phyloP scores from a whole-genome alignment of 805 yeast species.

The Saccharomycopsis microspora region DNA sequence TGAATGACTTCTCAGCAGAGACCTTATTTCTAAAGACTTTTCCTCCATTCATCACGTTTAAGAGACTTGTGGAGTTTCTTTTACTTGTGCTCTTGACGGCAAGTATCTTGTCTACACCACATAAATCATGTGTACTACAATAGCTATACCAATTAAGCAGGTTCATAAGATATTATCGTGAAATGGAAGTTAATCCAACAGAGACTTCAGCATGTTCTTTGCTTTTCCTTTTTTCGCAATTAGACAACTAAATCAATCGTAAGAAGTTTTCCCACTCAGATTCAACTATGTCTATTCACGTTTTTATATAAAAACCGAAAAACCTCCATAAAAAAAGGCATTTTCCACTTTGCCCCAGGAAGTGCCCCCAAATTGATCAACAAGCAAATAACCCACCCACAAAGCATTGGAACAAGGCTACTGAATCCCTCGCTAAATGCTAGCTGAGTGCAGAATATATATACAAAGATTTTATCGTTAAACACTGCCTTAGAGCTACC shows the following conservation, averaged over 20 bases:
- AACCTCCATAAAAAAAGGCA: constrained; percentile 19
- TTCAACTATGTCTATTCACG: neutral
- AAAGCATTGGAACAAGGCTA: constrained; percentile 19
- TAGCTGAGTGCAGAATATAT: constrained; percentile 22
- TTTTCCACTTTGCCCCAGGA: constrained; percentile 25
- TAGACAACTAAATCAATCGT: no score
- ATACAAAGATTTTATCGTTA: constrained; percentile 24
- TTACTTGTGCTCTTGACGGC: no score
- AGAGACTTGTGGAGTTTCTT: no score
- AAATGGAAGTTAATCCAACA: no score
- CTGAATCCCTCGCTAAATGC: constrained; percentile 20
- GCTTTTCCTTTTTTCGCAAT: neutral
- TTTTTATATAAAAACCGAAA: constrained; percentile 5
- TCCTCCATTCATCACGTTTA: no score
- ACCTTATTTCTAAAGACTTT: no score
- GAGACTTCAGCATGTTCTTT: neutral
- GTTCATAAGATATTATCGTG: no score
- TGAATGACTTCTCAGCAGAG: no score
- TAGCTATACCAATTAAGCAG: no score
- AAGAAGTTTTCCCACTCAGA: neutral
- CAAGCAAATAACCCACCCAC: constrained; percentile 25
- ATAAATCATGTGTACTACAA: no score
- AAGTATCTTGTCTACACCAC: no score
- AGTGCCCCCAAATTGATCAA: constrained; percentile 22
- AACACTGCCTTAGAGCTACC: constrained; percentile 1